These are phyloP conservation scores for Russula olivacea DNA, from an alignment of 768 basidiomycete genomes.

Conservation along the genomic window DNA sequence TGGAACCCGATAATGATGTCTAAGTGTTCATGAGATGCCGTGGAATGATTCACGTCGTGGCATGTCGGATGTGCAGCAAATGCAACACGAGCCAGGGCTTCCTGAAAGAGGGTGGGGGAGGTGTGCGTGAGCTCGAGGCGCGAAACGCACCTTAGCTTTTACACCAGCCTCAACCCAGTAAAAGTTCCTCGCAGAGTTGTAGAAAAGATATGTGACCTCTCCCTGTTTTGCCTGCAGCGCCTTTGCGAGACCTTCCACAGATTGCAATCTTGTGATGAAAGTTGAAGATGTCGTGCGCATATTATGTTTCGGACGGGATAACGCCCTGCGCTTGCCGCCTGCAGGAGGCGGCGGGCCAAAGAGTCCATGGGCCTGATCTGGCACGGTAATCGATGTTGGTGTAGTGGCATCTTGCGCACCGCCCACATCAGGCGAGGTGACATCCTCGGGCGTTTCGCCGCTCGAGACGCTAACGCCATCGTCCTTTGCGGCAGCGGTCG, in stretches of 20 bases:
- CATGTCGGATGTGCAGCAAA: constrained; percentile 88
- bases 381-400: constrained; percentile 37
- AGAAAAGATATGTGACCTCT: constrained; percentile 83
- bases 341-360: constrained; percentile 41
- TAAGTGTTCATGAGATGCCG: constrained; percentile 69
- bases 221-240: constrained; percentile 71
- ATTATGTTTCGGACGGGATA: constrained; percentile 79
- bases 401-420: constrained; percentile 29
- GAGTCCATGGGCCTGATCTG: constrained; percentile 45
- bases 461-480: constrained; percentile 77
- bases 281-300: constrained; percentile 87
- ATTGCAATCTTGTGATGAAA: constrained; percentile 85
- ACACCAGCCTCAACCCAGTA: constrained; percentile 84
- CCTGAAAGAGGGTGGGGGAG: constrained; percentile 40
- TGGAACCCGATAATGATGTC: constrained; percentile 90
- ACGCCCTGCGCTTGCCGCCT: constrained; percentile 56
- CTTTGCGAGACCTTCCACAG: constrained; percentile 68
- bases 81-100: constrained; percentile 76
- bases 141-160: constrained; percentile 63
- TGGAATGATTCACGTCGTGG: constrained; percentile 77
- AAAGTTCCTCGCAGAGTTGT: constrained; percentile 78
- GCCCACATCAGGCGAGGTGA: constrained; percentile 33
- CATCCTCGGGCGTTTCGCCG: constrained; percentile 70
- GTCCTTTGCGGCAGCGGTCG: constrained; percentile 24
- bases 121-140: not conserved